A percentile compares a stretch with the other conserved stretches of the same genome.
These are phyloP conservation scores for Dacryopinax primogenitus DNA, from an alignment of 768 basidiomycete species.

Conservation along the genomic window DNA sequence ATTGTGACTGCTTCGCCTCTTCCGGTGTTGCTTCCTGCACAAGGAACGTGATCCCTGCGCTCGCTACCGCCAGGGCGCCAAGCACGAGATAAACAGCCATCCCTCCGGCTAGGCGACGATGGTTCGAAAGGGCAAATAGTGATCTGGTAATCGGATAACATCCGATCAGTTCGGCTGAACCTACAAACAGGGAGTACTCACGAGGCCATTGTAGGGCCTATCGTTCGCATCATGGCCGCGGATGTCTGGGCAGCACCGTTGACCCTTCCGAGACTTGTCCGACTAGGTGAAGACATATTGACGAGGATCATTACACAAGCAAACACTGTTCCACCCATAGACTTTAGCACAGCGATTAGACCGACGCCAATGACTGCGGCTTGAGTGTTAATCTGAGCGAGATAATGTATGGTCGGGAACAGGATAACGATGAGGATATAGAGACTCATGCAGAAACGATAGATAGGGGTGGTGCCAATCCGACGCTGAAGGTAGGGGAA, in stretches of 20 bases:
- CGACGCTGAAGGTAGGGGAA: slow-evolving; percentile 14
- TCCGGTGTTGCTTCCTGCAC: background rate
- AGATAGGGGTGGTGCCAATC: slow-evolving; percentile 12
- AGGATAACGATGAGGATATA: slow-evolving; percentile 11
- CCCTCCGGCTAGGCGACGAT: background rate
- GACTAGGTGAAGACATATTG: slow-evolving; percentile 3
- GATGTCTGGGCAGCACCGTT: slow-evolving; percentile 7
- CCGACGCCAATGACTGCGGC: background rate
- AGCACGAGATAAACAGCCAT: background rate
- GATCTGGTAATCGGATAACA: background rate
- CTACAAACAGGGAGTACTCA: background rate
- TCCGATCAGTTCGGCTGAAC: background rate
- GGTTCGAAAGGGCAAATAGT: background rate
- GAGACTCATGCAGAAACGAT: slow-evolving; percentile 9
- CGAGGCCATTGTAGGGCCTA: background rate
- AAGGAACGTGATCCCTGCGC: background rate
- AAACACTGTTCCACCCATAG: slow-evolving; percentile 1
- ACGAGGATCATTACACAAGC: slow-evolving; percentile 3
- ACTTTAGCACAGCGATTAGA: background rate
- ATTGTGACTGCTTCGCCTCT: background rate
- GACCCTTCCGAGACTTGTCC: background rate
- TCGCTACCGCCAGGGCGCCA: slow-evolving; percentile 1
- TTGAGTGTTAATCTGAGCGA: background rate
- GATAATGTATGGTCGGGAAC: slow-evolving; percentile 10
- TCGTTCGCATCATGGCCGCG: slow-evolving; percentile 3